Base-by-base conservation (phyloP, 164 flowering plant species). In the Amborella trichopoda region DNA sequence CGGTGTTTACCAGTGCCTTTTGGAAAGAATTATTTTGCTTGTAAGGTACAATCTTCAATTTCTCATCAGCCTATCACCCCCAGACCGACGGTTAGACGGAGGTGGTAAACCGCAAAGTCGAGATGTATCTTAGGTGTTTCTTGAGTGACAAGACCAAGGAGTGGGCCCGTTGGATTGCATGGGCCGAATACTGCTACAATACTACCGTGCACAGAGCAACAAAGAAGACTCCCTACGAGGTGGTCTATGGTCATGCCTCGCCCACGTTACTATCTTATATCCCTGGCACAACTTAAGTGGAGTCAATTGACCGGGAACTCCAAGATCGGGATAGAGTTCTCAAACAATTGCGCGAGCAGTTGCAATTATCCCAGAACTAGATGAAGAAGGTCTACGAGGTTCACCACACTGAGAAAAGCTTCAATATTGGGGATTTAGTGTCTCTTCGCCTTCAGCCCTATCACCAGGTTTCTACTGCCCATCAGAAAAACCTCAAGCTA, bases 71-170 rank as follows among this genome's bases (percentile, higher is more conserved):
- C 2, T 45, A 33, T 19, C 49, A 44, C 16, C 30, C 23, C 1
- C 43, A 34, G n/a, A 13, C 42, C 3, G 36, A 53, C 25, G 42
- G 49, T 6, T 30, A 53, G 28, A 23, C n/a, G 4, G 42, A 53
- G 33, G 43, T 45, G 3, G 25, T 36, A 11, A 33, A 53, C 45
- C 4, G 43, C 5, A 22, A 10, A 3, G n/a, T 45, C 2, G 32
- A 23, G 22, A 32, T 13, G 3, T 54, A 46, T 21, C 20, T 54
- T 6, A 9, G 51, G 8, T 54, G 58, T 28, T 46, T 46, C 34
- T 26, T 18, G 5, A 4, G 13, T 3, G 16, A 19, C 6, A 1
- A 17, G 3, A 42, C 49, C 1, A 24, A 23, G 5, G 4, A 18
- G 2, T 46, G 52, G 59, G 9, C 16, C 3, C 2, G 3, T 2